Evolutionary conservation across 352 stramenopile genomes (phyloP), one percentile per base, ranked within the genome.

Genomic region (Phytophthora cryptogea): DNA sequence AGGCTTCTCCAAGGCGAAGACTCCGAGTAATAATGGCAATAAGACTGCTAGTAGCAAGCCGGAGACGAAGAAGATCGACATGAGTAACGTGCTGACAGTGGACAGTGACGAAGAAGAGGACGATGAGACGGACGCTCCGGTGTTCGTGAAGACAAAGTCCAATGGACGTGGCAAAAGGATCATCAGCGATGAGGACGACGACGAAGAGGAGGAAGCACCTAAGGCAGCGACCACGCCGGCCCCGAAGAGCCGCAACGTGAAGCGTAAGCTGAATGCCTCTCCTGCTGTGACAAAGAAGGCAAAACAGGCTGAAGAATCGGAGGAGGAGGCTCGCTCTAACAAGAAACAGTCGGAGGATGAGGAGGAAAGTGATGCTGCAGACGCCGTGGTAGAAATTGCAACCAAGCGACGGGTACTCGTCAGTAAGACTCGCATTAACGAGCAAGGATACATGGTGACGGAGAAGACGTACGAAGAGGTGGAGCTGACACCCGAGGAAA

Each of bases 361-460:
- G 33, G 59, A n/a, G 10, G 65, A 63, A 3, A 43, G 37, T 20
- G 37, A 43, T 6, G 37, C 8, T 20, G 20, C 20, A 8, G 50
- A 68, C 14, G 28, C 43, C 5, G 49, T 58, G 11, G 50, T 66
- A 30, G 59, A 68, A 35, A 46, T 87, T 28, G 32, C 58, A 5
- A 83, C 68, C 6, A 91, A 82, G 54, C 72, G 80, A n/a, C 68
- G 72, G 8, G 60, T 87, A 42, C 54, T 85, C 13, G 72, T 90
- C 32, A 80, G 63, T 32, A 94, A 89, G 65, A 90, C 83, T 36
- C 71, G 74, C 47, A 89, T 94, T 59, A 91, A 88, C 43, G 79
- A 91, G 26, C 61, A 89, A 45, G 85, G 85, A 23, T 94, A 94
- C 72, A 94, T 94, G 85, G 80, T 91, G 27, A 94, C 83, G 27